phyloP scores from a whole-genome alignment of 768 basidiomycete species.

The Termitomyces sp. region DNA sequence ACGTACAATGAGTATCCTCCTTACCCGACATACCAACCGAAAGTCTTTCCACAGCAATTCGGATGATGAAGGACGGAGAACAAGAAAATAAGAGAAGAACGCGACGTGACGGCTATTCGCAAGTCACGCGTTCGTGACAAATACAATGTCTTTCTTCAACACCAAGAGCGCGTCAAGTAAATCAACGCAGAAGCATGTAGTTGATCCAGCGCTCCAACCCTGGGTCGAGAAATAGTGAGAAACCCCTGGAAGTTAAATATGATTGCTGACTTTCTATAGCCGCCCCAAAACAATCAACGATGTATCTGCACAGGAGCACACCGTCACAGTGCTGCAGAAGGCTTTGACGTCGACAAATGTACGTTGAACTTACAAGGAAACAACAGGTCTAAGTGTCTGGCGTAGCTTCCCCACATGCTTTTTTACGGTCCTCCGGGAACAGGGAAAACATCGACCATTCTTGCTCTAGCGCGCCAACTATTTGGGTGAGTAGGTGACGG shows the following conservation, averaged over 20 bases:
- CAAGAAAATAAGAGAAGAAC: constrained; percentile 20
- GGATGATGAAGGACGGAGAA: constrained; percentile 16
- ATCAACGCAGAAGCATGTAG: constrained; percentile 35
- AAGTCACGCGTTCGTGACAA: constrained; percentile 46
- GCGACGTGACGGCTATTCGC: constrained; percentile 35
- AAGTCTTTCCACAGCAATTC: constrained; percentile 15
- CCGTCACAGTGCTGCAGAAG: constrained; percentile 86
- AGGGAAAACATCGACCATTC: constrained; percentile 97
- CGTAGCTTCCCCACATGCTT: constrained; percentile 95
- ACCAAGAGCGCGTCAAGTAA: constrained; percentile 37
- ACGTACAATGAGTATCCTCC: constrained; percentile 30
- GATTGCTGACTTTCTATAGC: constrained; percentile 35
- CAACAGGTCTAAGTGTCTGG: neutral
- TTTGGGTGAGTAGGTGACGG: constrained; percentile 66
- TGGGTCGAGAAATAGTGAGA: constrained; percentile 99
- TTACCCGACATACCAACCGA: constrained; percentile 33
- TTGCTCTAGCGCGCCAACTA: constrained; percentile 88
- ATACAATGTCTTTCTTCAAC: constrained; percentile 63
- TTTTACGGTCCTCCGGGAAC: constrained; percentile 99
- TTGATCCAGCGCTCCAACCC: constrained; percentile 67
- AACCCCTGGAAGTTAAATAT: neutral
- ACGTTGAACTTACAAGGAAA: constrained; percentile 3
- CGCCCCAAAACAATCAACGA: constrained; percentile 98
- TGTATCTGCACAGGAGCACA: constrained; percentile 96
- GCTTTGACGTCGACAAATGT: constrained; percentile 93